phyloP scores from a whole-genome alignment of 116 monocot species.

The Zostera marina region DNA sequence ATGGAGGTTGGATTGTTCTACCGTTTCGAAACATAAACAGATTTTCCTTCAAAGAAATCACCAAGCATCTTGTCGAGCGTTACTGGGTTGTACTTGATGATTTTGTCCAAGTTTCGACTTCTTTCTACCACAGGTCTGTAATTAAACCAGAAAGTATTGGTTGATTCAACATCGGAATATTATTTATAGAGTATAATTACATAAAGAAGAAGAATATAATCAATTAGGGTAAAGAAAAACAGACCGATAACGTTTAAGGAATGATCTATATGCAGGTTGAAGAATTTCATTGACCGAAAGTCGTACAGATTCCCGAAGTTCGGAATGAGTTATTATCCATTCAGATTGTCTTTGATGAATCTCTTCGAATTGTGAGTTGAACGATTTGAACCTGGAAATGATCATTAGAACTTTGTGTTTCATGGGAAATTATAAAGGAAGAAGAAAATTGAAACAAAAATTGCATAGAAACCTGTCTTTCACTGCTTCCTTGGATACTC shows the following conservation, averaged over 20 bases:
- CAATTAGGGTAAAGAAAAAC: neutral
- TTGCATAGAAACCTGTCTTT: slow-evolving; percentile 48
- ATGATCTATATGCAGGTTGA: slow-evolving; percentile 75
- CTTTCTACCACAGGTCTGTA: slow-evolving; percentile 41
- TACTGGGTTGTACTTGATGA: slow-evolving; percentile 34
- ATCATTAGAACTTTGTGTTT: neutral
- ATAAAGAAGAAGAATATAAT: no score
- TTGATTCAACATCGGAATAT: neutral
- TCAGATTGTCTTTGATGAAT: slow-evolving; percentile 72
- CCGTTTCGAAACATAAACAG: neutral
- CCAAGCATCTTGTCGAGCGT: slow-evolving; percentile 35
- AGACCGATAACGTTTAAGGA: slow-evolving; percentile 69
- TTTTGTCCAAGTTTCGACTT: slow-evolving; percentile 37
- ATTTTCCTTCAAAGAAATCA: slow-evolving; percentile 40
- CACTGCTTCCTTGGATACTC: slow-evolving; percentile 44
- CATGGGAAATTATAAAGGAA: neutral
- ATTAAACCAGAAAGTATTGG: slow-evolving; percentile 5
- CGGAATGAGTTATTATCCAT: slow-evolving; percentile 68
- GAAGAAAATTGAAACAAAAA: slow-evolving; percentile 5
- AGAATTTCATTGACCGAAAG: slow-evolving; percentile 72
- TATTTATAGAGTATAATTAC: no score
- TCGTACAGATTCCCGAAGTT: slow-evolving; percentile 63
- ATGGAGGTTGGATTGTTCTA: neutral
- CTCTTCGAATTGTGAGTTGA: slow-evolving; percentile 80
- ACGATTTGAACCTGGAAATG: slow-evolving; percentile 50